phyloP scores from a whole-genome alignment of 345 rosid genomes.

The Lagerstroemia speciosa region DNA sequence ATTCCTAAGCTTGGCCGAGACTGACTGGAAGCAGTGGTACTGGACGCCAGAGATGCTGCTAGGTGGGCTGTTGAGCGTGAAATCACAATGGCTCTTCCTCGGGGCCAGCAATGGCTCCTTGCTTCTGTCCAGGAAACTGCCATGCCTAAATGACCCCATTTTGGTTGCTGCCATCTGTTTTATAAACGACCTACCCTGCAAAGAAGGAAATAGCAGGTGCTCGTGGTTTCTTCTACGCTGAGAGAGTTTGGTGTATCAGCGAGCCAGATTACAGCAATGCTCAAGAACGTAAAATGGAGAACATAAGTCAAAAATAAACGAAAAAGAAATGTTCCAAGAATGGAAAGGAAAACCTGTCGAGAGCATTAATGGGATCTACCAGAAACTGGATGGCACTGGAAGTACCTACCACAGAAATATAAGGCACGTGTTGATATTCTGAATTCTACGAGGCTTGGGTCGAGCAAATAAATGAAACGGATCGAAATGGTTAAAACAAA shows the following conservation, averaged over 20 bases:
- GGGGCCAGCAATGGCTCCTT: slow-evolving; percentile 48
- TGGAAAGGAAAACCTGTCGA: neutral
- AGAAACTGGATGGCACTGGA: neutral
- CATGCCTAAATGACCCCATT: slow-evolving; percentile 36
- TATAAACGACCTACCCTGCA: neutral
- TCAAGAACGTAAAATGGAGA: neutral
- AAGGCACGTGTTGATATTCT: neutral
- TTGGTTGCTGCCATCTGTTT: neutral
- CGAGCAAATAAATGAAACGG: neutral
- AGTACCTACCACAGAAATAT: neutral
- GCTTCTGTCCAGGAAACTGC: slow-evolving; percentile 32
- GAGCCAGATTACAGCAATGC: too few species aligned
- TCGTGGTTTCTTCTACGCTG: neutral
- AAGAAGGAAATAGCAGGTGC: neutral
- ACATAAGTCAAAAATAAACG: neutral
- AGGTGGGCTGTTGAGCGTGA: slow-evolving; percentile 29
- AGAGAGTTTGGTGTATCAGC: neutral
- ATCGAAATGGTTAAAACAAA: neutral
- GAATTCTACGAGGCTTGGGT: neutral
- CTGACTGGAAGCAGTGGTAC: slow-evolving; percentile 34
- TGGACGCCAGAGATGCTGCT: slow-evolving; percentile 17
- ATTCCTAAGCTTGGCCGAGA: slow-evolving; percentile 25
- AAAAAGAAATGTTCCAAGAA: neutral
- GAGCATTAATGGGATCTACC: neutral
- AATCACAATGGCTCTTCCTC: slow-evolving; percentile 33